These are phyloP conservation scores for Cercospora sp. DNA, from an alignment of 2,329 filamentous ascomycete species.

Conservation along the genomic window DNA sequence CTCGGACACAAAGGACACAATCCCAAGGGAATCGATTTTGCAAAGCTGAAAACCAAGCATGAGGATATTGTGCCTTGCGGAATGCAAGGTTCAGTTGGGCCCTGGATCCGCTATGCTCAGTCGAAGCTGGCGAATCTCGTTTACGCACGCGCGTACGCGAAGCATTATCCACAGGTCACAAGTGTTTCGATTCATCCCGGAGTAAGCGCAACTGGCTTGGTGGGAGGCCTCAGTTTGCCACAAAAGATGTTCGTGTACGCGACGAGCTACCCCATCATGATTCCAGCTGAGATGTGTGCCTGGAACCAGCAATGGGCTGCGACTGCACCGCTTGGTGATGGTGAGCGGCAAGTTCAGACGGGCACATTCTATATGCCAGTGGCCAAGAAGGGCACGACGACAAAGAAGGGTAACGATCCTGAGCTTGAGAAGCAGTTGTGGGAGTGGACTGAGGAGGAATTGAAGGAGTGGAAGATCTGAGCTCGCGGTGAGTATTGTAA, in stretches of 20 bases:
- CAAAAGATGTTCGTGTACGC: constrained; percentile 20
- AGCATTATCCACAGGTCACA: constrained; percentile 48
- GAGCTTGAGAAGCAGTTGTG: constrained; percentile 36
- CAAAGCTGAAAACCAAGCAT: constrained; percentile 34
- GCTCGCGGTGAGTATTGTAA: neutral
- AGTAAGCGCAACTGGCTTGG: constrained; percentile 50
- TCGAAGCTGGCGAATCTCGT: constrained; percentile 55
- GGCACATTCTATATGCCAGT: constrained; percentile 47
- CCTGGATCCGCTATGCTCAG: constrained; percentile 47
- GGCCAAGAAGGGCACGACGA: constrained; percentile 33
- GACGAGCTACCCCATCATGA: constrained; percentile 19
- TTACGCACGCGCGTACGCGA: constrained; percentile 46
- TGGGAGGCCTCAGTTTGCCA: constrained; percentile 15
- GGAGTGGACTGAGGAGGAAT: constrained; percentile 39
- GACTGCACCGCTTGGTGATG: constrained; percentile 40
- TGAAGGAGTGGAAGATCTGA: constrained; percentile 20
- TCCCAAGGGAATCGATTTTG: constrained; percentile 29
- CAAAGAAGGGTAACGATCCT: constrained; percentile 29
- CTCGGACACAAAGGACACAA: constrained; percentile 29
- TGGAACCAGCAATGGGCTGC: constrained; percentile 49
- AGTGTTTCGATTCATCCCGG: constrained; percentile 52
- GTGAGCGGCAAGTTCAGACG: constrained; percentile 16
- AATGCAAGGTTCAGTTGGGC: constrained; percentile 5
- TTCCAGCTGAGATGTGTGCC: constrained; percentile 37
- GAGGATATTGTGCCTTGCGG: constrained; percentile 14